Percentiles rank a stretch among this genome's conserved stretches.
These are phyloP conservation scores for Filobasidium uniguttulatum DNA, from an alignment of 1,284 basidiomycete genomes.

Conservation along the genomic window DNA sequence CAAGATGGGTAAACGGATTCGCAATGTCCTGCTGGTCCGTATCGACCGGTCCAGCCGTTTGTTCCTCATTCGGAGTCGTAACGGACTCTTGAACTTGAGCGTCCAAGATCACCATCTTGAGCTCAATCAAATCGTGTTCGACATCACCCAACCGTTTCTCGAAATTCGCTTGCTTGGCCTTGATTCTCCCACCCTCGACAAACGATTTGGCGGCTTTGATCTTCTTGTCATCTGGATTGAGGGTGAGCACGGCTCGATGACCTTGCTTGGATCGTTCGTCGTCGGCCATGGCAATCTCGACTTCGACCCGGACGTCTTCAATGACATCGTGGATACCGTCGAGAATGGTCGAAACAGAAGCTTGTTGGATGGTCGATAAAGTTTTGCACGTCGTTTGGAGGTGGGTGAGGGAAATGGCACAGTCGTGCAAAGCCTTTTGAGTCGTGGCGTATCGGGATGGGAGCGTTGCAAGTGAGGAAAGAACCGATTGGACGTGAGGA, in stretches of 20 bases:
- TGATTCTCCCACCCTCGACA: constrained; percentile 43
- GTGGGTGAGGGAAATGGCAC: constrained; percentile 25
- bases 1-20: constrained; percentile 4
- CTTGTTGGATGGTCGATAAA: constrained; percentile 7
- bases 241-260: constrained; percentile 54
- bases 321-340: constrained; percentile 61
- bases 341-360: constrained; percentile 43
- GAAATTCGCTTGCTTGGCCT: constrained; percentile 42
- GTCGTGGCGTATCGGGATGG: constrained; percentile 23
- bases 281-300: constrained; percentile 69
- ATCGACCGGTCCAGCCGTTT: background rate
- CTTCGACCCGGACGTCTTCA: constrained; percentile 70
- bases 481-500: too few relatives aligned
- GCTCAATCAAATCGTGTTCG: constrained; percentile 59
- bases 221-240: constrained; percentile 36
- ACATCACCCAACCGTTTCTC: constrained; percentile 55
- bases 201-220: constrained; percentile 49
- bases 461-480: too few relatives aligned
- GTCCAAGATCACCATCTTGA: constrained; percentile 24
- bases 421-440: constrained; percentile 30
- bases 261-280: constrained; percentile 56
- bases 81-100: background rate
- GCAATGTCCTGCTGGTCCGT: background rate
- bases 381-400: constrained; percentile 20
- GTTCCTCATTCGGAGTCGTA: background rate